Evolutionary conservation across 768 basidiomycete species (phyloP).

Genomic region (Galerina sulciceps): DNA sequence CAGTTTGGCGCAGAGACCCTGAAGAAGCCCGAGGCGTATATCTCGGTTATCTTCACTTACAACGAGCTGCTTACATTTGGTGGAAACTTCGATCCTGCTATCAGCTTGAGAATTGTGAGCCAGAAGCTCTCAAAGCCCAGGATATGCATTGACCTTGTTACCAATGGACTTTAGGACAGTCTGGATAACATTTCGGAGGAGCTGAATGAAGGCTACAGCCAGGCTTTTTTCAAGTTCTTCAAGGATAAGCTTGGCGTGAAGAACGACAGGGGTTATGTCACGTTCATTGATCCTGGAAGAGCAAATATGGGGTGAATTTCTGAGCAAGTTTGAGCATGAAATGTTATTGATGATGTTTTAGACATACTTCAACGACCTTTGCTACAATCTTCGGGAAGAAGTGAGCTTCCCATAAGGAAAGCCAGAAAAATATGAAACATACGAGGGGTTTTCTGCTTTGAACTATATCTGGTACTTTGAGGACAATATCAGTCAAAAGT

Average conservation of each 20-base stretch:
- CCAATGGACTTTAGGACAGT: slow-evolving; percentile 43
- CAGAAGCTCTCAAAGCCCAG: background rate
- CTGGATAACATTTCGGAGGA: slow-evolving; percentile 57
- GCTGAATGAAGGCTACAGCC: slow-evolving; percentile 57
- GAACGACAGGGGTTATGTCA: slow-evolving; percentile 63
- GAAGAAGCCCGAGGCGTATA: slow-evolving; percentile 56
- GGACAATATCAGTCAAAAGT: too few species aligned
- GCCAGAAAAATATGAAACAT: background rate
- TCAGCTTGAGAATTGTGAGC: slow-evolving; percentile 62
- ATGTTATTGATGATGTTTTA: slow-evolving; percentile 14
- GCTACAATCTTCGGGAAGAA: slow-evolving; percentile 42
- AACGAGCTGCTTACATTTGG: slow-evolving; percentile 64
- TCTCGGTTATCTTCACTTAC: slow-evolving; percentile 58
- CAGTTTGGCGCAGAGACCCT: slow-evolving; percentile 59
- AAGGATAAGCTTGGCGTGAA: slow-evolving; percentile 53
- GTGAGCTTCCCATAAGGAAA: slow-evolving; percentile 1
- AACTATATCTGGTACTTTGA: background rate
- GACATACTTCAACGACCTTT: slow-evolving; percentile 49
- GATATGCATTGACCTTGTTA: background rate
- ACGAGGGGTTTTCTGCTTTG: background rate
- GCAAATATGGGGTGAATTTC: slow-evolving; percentile 48
- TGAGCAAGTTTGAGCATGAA: background rate
- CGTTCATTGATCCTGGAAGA: slow-evolving; percentile 58
- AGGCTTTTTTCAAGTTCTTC: slow-evolving; percentile 57
- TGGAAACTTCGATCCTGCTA: slow-evolving; percentile 70